Percentiles rank a stretch among this genome's conserved stretches.
Conservation (phyloP, 2,329 filamentous ascomycete species). For the Cladobotryum mycophilum region DNA sequence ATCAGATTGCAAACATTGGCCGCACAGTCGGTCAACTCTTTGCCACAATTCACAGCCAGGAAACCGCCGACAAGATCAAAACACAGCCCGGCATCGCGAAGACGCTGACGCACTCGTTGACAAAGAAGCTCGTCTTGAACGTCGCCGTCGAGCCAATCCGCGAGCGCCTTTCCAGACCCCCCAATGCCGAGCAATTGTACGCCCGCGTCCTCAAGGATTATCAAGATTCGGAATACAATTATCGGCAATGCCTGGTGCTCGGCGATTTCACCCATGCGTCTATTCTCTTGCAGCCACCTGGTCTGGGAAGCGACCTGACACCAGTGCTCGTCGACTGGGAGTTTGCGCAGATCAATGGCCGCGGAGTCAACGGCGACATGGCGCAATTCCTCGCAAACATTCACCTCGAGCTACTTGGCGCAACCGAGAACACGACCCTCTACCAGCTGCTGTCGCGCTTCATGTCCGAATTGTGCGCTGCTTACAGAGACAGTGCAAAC, state of each 20-base stretch:
- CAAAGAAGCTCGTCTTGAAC: slow-evolving; percentile 8
- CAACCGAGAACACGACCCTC: not conserved
- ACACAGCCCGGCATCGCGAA: not conserved
- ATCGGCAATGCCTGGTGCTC: slow-evolving; percentile 10
- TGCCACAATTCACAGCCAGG: slow-evolving; percentile 10
- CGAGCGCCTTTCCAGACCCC: slow-evolving; percentile 5
- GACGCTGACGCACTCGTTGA: slow-evolving; percentile 9
- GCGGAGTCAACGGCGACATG: slow-evolving; percentile 17
- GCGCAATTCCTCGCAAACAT: slow-evolving; percentile 9
- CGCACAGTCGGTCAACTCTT: slow-evolving; percentile 10
- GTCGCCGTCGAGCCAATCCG: slow-evolving; percentile 14
- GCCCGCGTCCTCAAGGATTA: slow-evolving; percentile 10
- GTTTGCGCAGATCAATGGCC: slow-evolving; percentile 14
- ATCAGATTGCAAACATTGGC: slow-evolving; percentile 8
- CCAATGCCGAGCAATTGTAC: slow-evolving; percentile 9
- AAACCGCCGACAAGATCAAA: not conserved
- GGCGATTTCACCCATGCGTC: slow-evolving; percentile 17
- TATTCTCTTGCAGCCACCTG: slow-evolving; percentile 11
- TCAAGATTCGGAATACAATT: slow-evolving; percentile 1
- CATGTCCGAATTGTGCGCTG: slow-evolving; percentile 10
- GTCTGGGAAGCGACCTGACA: slow-evolving; percentile 1
- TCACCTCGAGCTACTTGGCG: slow-evolving; percentile 10
- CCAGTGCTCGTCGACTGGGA: slow-evolving; percentile 18
- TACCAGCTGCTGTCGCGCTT: slow-evolving; percentile 6
- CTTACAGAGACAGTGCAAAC: slow-evolving; percentile 7